Conservation (phyloP, 78 protist species). For the Paratrimastix pyriformis region DNA sequence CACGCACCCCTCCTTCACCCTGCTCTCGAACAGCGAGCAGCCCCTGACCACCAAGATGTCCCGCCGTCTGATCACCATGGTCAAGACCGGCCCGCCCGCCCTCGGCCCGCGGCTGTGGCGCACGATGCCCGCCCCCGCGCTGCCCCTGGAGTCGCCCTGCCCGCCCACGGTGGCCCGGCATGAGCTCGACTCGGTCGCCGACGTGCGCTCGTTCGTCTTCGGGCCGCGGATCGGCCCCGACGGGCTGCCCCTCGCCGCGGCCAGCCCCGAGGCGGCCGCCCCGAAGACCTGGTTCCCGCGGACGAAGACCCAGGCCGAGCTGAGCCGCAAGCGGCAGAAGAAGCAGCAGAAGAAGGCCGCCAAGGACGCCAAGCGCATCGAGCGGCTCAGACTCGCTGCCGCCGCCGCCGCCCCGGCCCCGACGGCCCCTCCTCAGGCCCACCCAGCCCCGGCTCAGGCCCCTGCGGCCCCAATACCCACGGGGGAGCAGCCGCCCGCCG, state of each 20-base stretch:
- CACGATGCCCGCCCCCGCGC: background rate
- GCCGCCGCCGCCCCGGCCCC: background rate
- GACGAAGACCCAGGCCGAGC: background rate
- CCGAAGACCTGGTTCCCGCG: background rate
- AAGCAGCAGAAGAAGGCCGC: background rate
- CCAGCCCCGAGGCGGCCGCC: background rate
- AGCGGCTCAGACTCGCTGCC: background rate
- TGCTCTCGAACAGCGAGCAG: background rate
- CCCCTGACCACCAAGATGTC: background rate
- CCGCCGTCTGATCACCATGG: slow-evolving; percentile 19
- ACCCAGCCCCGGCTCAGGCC: too few relatives aligned
- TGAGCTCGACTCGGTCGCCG: too few relatives aligned
- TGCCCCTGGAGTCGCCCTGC: background rate
- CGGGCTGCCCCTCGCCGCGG: background rate
- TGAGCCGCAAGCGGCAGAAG: background rate
- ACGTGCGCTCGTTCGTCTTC: too few relatives aligned
- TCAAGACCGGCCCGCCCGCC: background rate
- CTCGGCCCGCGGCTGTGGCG: background rate
- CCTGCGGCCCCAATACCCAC: too few relatives aligned
- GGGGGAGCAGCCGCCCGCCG: too few relatives aligned
- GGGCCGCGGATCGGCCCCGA: too few relatives aligned
- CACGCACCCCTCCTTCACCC: slow-evolving; percentile 7
- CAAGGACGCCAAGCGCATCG: background rate
- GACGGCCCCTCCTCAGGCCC: background rate
- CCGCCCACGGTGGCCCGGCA: too few relatives aligned